A percentile compares a stretch with the other conserved stretches of the same genome.
Conservation (phyloP, 1,284 basidiomycete species). For the Ceratobasidium sp. region DNA sequence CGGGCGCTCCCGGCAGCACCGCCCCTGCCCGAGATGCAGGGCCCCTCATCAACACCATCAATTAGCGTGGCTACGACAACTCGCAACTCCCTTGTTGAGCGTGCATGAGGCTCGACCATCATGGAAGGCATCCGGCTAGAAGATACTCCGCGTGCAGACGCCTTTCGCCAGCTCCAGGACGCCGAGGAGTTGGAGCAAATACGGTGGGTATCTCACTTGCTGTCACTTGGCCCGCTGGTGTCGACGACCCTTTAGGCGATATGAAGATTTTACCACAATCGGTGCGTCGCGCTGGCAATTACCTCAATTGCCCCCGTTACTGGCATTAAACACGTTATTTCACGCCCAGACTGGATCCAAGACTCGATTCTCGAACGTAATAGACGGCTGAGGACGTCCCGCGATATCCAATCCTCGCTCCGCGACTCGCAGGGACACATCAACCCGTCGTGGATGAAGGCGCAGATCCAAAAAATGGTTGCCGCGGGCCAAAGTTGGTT, state of each 20-base stretch:
- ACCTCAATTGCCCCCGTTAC: slow-evolving; percentile 31
- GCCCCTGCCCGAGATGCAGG: slow-evolving; percentile 13
- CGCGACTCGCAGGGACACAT: slow-evolving; percentile 65
- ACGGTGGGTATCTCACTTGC: slow-evolving; percentile 52
- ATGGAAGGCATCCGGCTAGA: slow-evolving; percentile 36
- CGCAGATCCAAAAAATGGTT: slow-evolving; percentile 64
- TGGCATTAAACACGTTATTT: slow-evolving; percentile 36
- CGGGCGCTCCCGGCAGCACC: slow-evolving; percentile 1
- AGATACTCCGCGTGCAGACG: slow-evolving; percentile 37
- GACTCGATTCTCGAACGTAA: slow-evolving; percentile 90
- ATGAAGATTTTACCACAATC: slow-evolving; percentile 82
- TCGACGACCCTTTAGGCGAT: slow-evolving; percentile 60
- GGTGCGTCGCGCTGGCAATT: slow-evolving; percentile 58
- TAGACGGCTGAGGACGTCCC: slow-evolving; percentile 70
- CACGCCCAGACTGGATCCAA: slow-evolving; percentile 87
- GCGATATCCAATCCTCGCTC: slow-evolving; percentile 61
- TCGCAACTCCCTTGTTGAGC: neutral
- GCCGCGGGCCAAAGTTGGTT: slow-evolving; percentile 73
- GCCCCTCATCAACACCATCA: slow-evolving; percentile 6
- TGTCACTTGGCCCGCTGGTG: neutral
- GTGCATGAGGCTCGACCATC: slow-evolving; percentile 2
- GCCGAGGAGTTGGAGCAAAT: slow-evolving; percentile 59
- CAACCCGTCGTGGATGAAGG: slow-evolving; percentile 70
- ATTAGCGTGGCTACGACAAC: neutral
- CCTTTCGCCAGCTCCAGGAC: slow-evolving; percentile 48